Conservation (phyloP, 164 flowering plant genomes). For the Kingdonia uniflora region DNA sequence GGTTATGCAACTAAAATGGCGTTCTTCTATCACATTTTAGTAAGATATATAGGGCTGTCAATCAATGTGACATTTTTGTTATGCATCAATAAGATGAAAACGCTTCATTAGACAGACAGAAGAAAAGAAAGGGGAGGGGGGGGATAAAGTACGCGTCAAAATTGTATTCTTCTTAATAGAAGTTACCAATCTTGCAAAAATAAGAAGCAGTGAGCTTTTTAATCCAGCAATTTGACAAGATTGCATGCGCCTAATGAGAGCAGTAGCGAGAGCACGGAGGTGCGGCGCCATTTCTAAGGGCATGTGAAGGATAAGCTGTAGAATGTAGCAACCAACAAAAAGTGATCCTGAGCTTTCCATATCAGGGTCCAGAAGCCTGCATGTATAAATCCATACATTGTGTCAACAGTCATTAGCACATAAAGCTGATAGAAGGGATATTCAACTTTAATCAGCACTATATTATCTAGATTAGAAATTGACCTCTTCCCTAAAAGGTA, state of each 20-base stretch:
- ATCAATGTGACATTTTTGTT: too few species aligned
- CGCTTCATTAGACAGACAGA: too few species aligned
- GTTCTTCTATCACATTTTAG: constrained; percentile 49
- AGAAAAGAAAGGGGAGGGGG: too few species aligned
- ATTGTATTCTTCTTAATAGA: too few species aligned
- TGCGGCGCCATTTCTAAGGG: constrained; percentile 78
- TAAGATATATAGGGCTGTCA: constrained; percentile 68
- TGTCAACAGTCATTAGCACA: too few species aligned
- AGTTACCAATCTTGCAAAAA: constrained; percentile 87
- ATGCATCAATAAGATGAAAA: too few species aligned
- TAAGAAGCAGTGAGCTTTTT: constrained; percentile 69
- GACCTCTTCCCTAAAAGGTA: too few species aligned
- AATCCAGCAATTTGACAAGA: constrained; percentile 69
- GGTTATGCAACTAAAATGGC: constrained; percentile 14
- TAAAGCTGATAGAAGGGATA: too few species aligned
- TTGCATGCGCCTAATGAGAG: constrained; percentile 84
- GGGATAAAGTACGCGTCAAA: too few species aligned
- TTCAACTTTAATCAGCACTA: too few species aligned
- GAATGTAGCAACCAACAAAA: constrained; percentile 81
- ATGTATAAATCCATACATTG: background rate
- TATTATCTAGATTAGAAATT: too few species aligned
- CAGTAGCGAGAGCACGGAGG: constrained; percentile 61
- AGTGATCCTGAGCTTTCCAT: constrained; percentile 92
- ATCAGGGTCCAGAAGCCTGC: constrained; percentile 86
- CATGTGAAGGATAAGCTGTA: constrained; percentile 85